Percentiles rank a stretch among this genome's conserved stretches.
Conservation (phyloP, 139 green algal genomes). For the Tetradesmus obliquus region DNA sequence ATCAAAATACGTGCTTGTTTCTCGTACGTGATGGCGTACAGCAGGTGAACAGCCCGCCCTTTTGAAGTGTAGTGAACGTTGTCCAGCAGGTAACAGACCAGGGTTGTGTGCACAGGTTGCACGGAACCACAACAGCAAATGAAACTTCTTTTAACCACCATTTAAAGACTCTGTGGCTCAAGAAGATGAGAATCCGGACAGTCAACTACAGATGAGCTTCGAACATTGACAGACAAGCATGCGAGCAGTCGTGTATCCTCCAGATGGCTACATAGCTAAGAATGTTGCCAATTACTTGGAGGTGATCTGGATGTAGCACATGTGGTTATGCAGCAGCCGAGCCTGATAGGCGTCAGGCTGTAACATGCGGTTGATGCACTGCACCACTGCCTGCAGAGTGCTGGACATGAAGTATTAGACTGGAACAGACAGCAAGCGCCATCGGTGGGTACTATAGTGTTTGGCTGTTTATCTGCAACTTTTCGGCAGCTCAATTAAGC, state of each 20-base stretch:
- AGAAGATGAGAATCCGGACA: neutral
- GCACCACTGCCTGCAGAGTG: neutral
- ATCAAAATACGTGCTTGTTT: too few relatives aligned
- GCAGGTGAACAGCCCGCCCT: neutral
- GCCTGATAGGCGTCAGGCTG: neutral
- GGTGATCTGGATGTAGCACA: neutral
- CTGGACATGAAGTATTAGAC: slow-evolving; percentile 12
- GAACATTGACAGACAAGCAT: neutral
- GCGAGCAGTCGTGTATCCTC: slow-evolving; percentile 14
- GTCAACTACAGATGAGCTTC: neutral
- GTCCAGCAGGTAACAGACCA: neutral
- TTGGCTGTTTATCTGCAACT: neutral
- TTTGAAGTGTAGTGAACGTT: neutral
- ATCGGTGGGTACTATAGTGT: neutral
- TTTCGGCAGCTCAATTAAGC: too few relatives aligned
- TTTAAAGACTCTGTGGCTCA: too few relatives aligned
- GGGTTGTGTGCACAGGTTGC: neutral
- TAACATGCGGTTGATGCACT: neutral
- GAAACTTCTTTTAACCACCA: too few relatives aligned
- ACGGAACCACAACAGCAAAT: neutral
- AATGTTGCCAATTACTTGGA: neutral
- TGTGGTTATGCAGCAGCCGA: neutral
- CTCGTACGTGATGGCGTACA: neutral
- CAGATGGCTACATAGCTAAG: neutral
- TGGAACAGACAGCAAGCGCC: neutral